Evolutionary conservation across 2,329 filamentous ascomycete genomes (phyloP), one percentile per base, ranked within the genome.

Genomic region (Rosellinia necatrix): DNA sequence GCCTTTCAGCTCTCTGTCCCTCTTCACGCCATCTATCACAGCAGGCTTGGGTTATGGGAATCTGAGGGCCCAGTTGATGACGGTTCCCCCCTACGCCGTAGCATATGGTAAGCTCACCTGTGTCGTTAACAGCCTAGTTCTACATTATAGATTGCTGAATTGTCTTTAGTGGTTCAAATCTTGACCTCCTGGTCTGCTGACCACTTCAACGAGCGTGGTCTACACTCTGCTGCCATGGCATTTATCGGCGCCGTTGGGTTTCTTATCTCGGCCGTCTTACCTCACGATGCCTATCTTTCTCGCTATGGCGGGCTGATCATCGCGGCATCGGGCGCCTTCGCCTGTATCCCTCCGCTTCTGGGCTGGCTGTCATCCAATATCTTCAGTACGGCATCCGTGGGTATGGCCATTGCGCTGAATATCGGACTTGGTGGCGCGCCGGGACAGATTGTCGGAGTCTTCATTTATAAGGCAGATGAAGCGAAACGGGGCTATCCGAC

Each of bases 281-380:
- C 88, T 0, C 70, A 84, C 0, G 76, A 83, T 41, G 77, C 82
- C 2, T 90, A 87, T 65, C 64, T 76, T 5, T 65, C 71, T 8
- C 83, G 88, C n/a, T 90, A 90, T 66, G 86, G 84, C 29, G 88
- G 85, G 59, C 78, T 91, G 7, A 87, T 90, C 27, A 75, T 91
- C 38, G 87, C 85, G 0, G 78, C 84, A 1, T 80, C 82, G 1
- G 87, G 88, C 0, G 78, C 86, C 0, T 91, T 91, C 59, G 80
- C 85, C 0, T 87, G 84, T 62, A 87, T 90, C 41, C 87, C 88
- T 0, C 86, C 87, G 0, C 76, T 91, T 49, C 76, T 89, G 1
- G 86, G 86, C 24, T 89, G 86, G 87, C 73, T 90, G 4, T 85
- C 83, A 6, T 84, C 82, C 27, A 91, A 91, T 65, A 75, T 89